Base-by-base conservation (phyloP, 352 stramenopile genomes). In the Globisporangium radiosum region DNA sequence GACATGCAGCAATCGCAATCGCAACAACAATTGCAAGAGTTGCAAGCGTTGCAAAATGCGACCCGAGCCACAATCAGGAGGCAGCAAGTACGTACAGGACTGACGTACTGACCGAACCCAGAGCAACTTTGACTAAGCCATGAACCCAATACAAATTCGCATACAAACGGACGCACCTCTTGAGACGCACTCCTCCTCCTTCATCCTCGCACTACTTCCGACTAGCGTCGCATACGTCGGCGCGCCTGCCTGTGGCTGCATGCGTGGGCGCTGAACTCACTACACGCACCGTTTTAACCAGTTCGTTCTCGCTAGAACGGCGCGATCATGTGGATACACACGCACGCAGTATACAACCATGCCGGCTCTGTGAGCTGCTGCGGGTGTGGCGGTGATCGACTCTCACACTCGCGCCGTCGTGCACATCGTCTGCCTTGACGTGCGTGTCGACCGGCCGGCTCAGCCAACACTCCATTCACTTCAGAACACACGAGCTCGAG, bases 401-500 rank as follows among this genome's bases (percentile, higher is more conserved):
- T 3, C 40, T 14, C 40, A 6, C 40, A 44, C 40, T 33, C 25
- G 25, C 25, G 25, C 25, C 25, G 25, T 33, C 25, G 25, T 33
- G 25, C 25, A 33, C 25, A 33, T 33, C 25, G 25, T 33, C 25
- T 2, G 25, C 25, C 25, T 33, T 33, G 25, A 48, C 14, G 13
- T 48, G 43, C 13, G 14, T 17, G 6, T 44, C 47, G 36, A 47
- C 51, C 19, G 33, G 7, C 43, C 43, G 43, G 43, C 36, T 43
- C 49, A 54, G 15, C 11, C 37, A 14, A 11, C n/a, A 17, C 56
- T 8, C 7, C 40, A 44, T 13, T 61, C 56, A 61, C 49, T 61
- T 50, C 47, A 55, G 33, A 55, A 61, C 44, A 49, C 56, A 50
- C 56, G 37, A 61, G 17, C 56, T 33, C 43, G 47, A 53, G 56